Percentiles rank a stretch among this genome's conserved stretches.
Conservation (phyloP, 2,329 filamentous ascomycete genomes). For the Penicillium hesseltinei region DNA sequence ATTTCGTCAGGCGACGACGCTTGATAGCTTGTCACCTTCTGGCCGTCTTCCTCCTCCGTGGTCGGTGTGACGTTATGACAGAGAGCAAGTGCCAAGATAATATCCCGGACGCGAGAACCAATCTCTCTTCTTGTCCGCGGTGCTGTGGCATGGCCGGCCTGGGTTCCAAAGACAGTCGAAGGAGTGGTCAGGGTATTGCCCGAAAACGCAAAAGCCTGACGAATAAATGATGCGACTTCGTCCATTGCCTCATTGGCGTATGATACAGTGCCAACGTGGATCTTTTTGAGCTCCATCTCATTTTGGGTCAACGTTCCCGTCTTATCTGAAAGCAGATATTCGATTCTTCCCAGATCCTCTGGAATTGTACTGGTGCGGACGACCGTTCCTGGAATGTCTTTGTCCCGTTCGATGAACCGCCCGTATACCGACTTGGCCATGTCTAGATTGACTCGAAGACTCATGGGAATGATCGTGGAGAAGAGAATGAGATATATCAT, state of each 20-base stretch:
- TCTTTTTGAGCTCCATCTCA: constrained; percentile 97
- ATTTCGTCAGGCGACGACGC: constrained; percentile 98
- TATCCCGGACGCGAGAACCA: constrained; percentile 84
- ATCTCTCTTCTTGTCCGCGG: constrained; percentile 91
- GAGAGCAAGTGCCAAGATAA: constrained; percentile 85
- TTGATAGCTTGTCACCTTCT: constrained; percentile 80
- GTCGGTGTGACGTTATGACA: constrained; percentile 98
- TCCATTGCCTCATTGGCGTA: constrained; percentile 99
- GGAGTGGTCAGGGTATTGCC: constrained; percentile 64
- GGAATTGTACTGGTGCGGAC: constrained; percentile 97
- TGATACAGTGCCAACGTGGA: constrained; percentile 95
- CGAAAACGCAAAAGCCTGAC: constrained; percentile 79
- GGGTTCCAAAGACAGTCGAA: constrained; percentile 66
- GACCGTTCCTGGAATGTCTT: constrained; percentile 85
- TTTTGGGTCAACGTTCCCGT: constrained; percentile 98
- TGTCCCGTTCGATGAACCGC: constrained; percentile 88
- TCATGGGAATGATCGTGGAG: constrained; percentile 98
- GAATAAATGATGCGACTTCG: constrained; percentile 82
- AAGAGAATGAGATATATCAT: constrained; percentile 98
- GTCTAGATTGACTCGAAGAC: constrained; percentile 91
- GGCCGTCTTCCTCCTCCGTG: constrained; percentile 75
- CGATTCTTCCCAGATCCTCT: constrained; percentile 90
- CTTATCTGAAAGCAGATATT: constrained; percentile 95
- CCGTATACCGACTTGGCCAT: constrained; percentile 97
- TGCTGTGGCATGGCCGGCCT: constrained; percentile 56